Conservation (phyloP, 495 filamentous ascomycete genomes). For the Podospora pseudocomata region DNA sequence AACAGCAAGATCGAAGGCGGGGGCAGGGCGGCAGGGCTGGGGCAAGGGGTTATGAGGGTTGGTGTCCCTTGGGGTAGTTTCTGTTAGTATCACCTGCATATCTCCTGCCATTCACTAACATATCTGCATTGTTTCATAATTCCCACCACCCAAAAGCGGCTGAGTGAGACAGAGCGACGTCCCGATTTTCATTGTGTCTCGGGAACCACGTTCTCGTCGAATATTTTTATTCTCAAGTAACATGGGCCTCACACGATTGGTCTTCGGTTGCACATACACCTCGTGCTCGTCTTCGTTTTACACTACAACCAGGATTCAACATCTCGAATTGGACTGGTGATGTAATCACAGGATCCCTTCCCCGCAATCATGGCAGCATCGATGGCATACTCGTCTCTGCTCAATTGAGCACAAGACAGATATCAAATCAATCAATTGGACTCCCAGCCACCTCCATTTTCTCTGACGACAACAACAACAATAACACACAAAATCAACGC, state of each 20-base stretch:
- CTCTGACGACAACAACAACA: neutral
- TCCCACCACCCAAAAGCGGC: neutral
- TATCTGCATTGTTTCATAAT: neutral
- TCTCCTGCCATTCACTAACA: neutral
- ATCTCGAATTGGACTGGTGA: neutral
- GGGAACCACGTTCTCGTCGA: conserved; percentile 18
- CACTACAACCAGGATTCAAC: neutral
- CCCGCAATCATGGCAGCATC: neutral
- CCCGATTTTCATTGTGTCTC: conserved; percentile 13
- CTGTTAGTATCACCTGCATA: neutral
- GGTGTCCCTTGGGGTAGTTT: neutral
- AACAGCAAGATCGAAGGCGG: neutral
- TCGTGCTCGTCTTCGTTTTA: neutral
- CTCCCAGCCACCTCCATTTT: conserved; percentile 17
- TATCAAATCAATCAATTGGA: neutral
- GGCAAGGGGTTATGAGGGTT: neutral
- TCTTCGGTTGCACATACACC: neutral
- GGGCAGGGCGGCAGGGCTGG: neutral
- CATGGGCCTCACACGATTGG: neutral
- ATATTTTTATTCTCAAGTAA: conserved; percentile 8
- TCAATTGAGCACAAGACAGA: neutral
- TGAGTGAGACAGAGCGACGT: conserved; percentile 12
- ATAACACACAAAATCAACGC: neutral
- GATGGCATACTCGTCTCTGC: neutral
- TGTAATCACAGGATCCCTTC: neutral